Base-by-base conservation (phyloP, 2,329 filamentous ascomycete genomes). In the Colletotrichum plurivorum region DNA sequence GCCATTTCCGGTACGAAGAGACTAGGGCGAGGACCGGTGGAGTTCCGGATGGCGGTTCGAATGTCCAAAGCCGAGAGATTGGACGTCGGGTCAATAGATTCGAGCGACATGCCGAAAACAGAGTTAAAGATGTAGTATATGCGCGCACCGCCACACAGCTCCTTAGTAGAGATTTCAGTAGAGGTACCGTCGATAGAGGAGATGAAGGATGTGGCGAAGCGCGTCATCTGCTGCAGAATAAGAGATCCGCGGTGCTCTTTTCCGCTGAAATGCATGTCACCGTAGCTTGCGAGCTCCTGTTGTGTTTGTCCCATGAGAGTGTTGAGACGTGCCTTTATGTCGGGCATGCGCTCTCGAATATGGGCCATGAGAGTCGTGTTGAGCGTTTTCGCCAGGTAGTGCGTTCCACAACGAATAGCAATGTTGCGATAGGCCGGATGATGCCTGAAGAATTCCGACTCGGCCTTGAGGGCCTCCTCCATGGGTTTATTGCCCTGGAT, bases 101-200 rank as follows among this genome's bases (percentile, higher is more conserved):
- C 96, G 58, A 99, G 86, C 20, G 95, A 97, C 81, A 95, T 98
- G 68, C 96, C 96, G 80, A 98, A 99, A 51, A 98, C 95, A 5
- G 95, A 97, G 83, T 98, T 98, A 87, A 98, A 98, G 74, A 98
- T 98, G 83, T 98, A 98, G 84, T 98, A 98, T 77, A 98, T 98
- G 69, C 95, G 90, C 54, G 95, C 95, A 78, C 95, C 95, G 77
- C 95, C 95, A 76, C 95, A 97, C 12, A 98, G 89, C 82, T 98
- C 96, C 82, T 99, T 98, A 45, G 96, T 99, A 18, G 96, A 98
- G 71, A 99, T 99, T 78, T 99, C 95, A 15, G 95, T 97, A 5
- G 95, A 98, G 8, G 96, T 99, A 85, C 96, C 96, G 78, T 99
- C 96, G 71, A 99, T 99, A 13, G 96, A 98, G 6, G 96, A 95